Conservation (phyloP, 1,139 yeast species). For the Hansenula lynferdii region DNA sequence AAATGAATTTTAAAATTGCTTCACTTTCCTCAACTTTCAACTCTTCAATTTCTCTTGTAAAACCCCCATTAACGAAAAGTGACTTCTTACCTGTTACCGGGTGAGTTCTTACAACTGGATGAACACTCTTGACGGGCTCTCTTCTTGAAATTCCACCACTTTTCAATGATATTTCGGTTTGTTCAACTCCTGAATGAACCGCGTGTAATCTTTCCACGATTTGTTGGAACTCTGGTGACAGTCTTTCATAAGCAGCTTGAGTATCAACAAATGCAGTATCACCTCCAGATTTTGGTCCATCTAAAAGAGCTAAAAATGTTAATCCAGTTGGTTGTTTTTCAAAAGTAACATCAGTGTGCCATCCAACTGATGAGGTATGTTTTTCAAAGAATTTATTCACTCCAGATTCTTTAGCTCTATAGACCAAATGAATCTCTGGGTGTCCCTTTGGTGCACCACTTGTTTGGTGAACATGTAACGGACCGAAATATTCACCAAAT, state of each 20-base stretch:
- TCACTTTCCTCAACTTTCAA: constrained; percentile 60
- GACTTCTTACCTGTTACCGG: constrained; percentile 63
- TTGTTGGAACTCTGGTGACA: constrained; percentile 54
- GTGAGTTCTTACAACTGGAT: constrained; percentile 62
- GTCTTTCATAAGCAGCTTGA: constrained; percentile 56
- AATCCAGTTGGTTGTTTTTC: constrained; percentile 67
- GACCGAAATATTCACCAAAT: constrained; percentile 60
- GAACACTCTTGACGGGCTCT: constrained; percentile 50
- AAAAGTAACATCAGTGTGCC: constrained; percentile 68
- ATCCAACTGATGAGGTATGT: constrained; percentile 33
- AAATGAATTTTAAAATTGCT: constrained; percentile 46
- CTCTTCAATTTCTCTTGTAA: constrained; percentile 58
- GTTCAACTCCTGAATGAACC: constrained; percentile 58
- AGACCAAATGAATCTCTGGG: constrained; percentile 58
- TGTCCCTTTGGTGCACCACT: constrained; percentile 57
- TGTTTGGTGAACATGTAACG: constrained; percentile 69
- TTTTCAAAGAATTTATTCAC: constrained; percentile 32
- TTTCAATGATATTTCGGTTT: constrained; percentile 46
- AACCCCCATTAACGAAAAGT: constrained; percentile 53
- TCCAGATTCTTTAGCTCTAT: constrained; percentile 38
- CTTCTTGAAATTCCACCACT: constrained; percentile 59
- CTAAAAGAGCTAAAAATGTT: constrained; percentile 53
- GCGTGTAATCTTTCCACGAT: constrained; percentile 52
- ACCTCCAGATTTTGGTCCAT: constrained; percentile 60
- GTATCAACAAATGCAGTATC: constrained; percentile 63